phyloP scores from a whole-genome alignment of 2,329 filamentous ascomycete genomes.

The Alternaria triticina region DNA sequence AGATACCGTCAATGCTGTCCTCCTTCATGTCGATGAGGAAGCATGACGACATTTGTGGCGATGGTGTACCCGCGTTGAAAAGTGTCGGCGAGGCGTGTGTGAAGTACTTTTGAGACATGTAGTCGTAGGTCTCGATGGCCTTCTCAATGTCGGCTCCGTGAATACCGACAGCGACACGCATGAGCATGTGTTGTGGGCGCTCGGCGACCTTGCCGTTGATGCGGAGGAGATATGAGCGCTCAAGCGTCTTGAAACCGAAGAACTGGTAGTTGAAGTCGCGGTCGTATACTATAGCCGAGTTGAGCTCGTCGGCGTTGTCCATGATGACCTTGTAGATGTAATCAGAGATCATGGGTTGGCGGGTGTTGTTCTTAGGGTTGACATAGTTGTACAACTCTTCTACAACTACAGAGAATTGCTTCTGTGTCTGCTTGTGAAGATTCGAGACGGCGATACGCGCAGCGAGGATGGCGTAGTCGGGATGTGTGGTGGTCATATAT shows the following conservation, averaged over 20 bases:
- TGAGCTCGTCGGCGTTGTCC: slow-evolving; percentile 95
- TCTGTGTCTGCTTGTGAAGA: slow-evolving; percentile 99
- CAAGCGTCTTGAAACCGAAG: slow-evolving; percentile 99
- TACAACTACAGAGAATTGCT: slow-evolving; percentile 97
- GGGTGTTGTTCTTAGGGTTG: slow-evolving; percentile 86
- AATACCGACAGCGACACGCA: slow-evolving; percentile 97
- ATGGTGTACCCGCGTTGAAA: slow-evolving; percentile 96
- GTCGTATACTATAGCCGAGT: slow-evolving; percentile 99
- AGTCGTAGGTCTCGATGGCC: slow-evolving; percentile 96
- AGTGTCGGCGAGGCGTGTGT: slow-evolving; percentile 97
- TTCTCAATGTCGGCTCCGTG: slow-evolving; percentile 94
- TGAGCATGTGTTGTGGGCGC: slow-evolving; percentile 98
- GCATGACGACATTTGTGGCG: slow-evolving; percentile 94
- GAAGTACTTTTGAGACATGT: slow-evolving; percentile 99
- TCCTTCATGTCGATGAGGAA: slow-evolving; percentile 99
- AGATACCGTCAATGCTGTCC: slow-evolving; percentile 98
- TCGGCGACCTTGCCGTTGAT: slow-evolving; percentile 96
- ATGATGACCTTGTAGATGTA: slow-evolving; percentile 91
- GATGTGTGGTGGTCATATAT: slow-evolving; percentile 99
- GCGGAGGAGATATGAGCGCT: slow-evolving; percentile 95
- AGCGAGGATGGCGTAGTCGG: slow-evolving; percentile 97
- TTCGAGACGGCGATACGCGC: slow-evolving; percentile 99
- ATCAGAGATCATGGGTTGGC: slow-evolving; percentile 93
- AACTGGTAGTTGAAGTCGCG: slow-evolving; percentile 99
- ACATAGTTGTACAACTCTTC: slow-evolving; percentile 93